Base-by-base conservation (phyloP, 1,139 yeast species). In the Eremothecium gossypii region DNA sequence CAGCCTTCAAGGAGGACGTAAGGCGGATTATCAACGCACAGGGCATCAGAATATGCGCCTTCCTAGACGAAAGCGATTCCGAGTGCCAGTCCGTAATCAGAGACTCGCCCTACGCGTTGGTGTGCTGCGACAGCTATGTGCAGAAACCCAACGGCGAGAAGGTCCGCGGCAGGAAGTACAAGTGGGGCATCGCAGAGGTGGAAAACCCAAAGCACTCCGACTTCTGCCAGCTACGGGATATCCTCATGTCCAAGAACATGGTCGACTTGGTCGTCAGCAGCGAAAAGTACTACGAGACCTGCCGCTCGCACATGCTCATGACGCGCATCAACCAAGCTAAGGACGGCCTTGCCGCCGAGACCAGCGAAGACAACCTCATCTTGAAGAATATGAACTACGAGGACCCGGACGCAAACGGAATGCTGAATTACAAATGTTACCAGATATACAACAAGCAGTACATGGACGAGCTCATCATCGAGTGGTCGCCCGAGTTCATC, bases 121-220 rank as follows among this genome's bases (percentile, higher is more conserved):
- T 83, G 39, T 74, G 81, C 9, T 71, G 86, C 2, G 70, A 65
- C 39, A 58, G 62, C 2, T 41, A 46, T 29, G 53, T 53, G 41
- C 28, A 41, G 13, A 66, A 66, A 36, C 48, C 55, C 0, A 56
- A 61, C 3, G 77, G 75, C 0, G 50, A 62, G 12, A 39, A 54
- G 1, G 76, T 78, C 3, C 67, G 79, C 46, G 91, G 86, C 4
- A 71, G 95, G 51, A 66, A 69, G 49, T 84, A 83, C 59, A 68
- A 65, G 8, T 84, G 94, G 93, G 95, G 95, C 0, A 45, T 69
- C 23, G 79, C 81, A 4, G 86, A 83, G 49, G 76, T 81, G 31
- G 87, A 80, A 49, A 77, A 83, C 52, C 69, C 69, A 1, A 54
- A 58, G 3, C 83, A 79, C 55, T 78, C 93, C 60, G 94, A 85